These are phyloP conservation scores for Ramichloridium luteum DNA, from an alignment of 2,329 filamentous ascomycete genomes.

Conservation along the genomic window DNA sequence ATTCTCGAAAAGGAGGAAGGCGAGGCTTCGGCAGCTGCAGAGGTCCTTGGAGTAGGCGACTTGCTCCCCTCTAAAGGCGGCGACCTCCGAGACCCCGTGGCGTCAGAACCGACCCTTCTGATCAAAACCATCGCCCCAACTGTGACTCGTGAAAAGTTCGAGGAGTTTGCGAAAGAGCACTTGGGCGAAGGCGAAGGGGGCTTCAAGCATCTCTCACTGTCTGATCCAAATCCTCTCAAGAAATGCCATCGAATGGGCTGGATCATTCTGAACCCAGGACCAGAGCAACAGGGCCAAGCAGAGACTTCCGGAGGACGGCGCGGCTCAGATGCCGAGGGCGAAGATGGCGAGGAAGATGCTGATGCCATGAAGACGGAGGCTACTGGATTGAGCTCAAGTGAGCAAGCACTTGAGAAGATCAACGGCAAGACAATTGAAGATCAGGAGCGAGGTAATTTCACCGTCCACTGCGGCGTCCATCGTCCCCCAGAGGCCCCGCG, in stretches of 20 bases:
- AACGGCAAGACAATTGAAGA: slow-evolving; percentile 97
- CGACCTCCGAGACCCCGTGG: slow-evolving; percentile 78
- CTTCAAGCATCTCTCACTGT: slow-evolving; percentile 91
- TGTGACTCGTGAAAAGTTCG: slow-evolving; percentile 84
- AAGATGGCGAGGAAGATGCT: slow-evolving; percentile 11
- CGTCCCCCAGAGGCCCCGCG: slow-evolving; percentile 73
- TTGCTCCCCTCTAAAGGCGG: slow-evolving; percentile 71
- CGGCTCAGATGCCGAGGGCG: slow-evolving; percentile 7
- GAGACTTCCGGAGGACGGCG: slow-evolving; percentile 23
- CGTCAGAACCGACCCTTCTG: slow-evolving; percentile 79
- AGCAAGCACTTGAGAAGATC: slow-evolving; percentile 83
- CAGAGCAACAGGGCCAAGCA: slow-evolving; percentile 58
- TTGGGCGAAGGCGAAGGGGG: slow-evolving; percentile 82
- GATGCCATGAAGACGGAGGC: slow-evolving; percentile 10
- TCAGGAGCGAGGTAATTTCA: slow-evolving; percentile 85
- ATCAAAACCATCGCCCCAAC: slow-evolving; percentile 98
- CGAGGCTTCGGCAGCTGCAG: slow-evolving; percentile 79
- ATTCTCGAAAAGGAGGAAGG: slow-evolving; percentile 90
- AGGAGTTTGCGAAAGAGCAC: slow-evolving; percentile 88
- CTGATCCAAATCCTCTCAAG: slow-evolving; percentile 93
- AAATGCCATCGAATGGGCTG: slow-evolving; percentile 96
- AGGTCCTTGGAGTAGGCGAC: slow-evolving; percentile 86
- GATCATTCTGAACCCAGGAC: slow-evolving; percentile 83
- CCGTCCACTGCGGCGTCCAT: slow-evolving; percentile 93
- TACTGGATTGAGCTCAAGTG: slow-evolving; percentile 24